Evolutionary conservation across 2,329 filamentous ascomycete genomes (phyloP), one percentile per base, ranked within the genome.

Genomic region (Elsinoe arachidis): DNA sequence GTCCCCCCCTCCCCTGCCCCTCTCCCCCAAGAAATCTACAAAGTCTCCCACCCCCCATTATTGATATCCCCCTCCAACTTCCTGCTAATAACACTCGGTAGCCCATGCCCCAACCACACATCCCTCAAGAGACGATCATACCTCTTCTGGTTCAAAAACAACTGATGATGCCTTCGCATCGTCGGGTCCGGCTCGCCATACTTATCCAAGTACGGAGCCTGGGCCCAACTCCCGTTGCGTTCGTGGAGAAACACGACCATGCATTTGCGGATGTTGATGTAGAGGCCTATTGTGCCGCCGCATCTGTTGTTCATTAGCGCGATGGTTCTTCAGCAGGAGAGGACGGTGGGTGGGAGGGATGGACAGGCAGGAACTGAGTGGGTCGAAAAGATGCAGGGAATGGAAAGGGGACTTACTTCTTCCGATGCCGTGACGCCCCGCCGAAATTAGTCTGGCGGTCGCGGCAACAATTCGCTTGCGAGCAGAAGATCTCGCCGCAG

Each of bases 261-360:
- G 74, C 95, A 97, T 75, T 97, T 97, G 63, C 93, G 87, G 64
- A 99, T 92, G 70, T 95, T 96, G 71, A 99, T 86, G 75, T 95
- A 97, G 34, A 96, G 77, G n/a, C 93, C 93, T 49, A 95, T 84
- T 64, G 90, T 90, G 61, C 85, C 83, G 68, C 93, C 90, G 71
- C 92, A 97, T 23, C 60, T 62, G 23, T 17, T 14, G 1, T 4
- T 51, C 21, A 54, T 49, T 33, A 56, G 11, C 41, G 15, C 19
- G 21, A 39, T 17, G 12, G 14, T 4, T 35, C 95, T 56, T n/a
- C n/a, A n/a, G n/a, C n/a, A n/a, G n/a, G n/a, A n/a, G n/a, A n/a
- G n/a, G n/a, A n/a, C n/a, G n/a, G n/a, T n/a, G n/a, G n/a, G n/a
- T n/a, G n/a, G n/a, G n/a, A n/a, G n/a, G n/a, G n/a, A n/a, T n/a